Evolutionary conservation across 2,329 filamentous ascomycete genomes (phyloP), one percentile per base, ranked within the genome.

Genomic region (Amylocarpus encephaloides): DNA sequence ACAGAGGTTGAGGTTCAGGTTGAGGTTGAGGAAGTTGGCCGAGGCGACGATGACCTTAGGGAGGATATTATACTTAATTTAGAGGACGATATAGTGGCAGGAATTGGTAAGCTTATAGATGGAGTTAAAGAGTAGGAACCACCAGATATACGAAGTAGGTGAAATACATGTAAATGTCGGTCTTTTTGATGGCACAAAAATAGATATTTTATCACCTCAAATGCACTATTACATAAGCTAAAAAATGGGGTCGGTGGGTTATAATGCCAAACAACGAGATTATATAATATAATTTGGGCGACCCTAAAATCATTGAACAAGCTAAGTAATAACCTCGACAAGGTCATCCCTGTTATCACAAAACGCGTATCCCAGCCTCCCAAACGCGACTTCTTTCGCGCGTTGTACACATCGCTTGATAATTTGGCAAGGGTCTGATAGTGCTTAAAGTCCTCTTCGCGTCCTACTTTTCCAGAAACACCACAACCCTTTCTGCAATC

Each of bases 401-500:
- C 34, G 34, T 36, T 36, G 38, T 16, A 36, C 18, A 18, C 38
- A 40, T 3, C 38, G 19, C 38, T 6, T 40, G 38, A 40, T 18
- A 11, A 5, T 11, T 16, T 16, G 5, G 12, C 12, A 13, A 13
- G 15, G 34, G 10, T 18, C 18, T 5, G 13, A 19, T 16, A 40
- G 38, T 18, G 22, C 19, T 35, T 19, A 40, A 29, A 48, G 39
- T 26, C n/a, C 29, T 11, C 36, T 29, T 33, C 16, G 30, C 39
- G 46, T 44, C 43, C 29, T 40, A 36, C 16, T 46, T 26, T 42
- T 30, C 45, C 46, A n/a, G 19, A 15, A 40, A 43, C 43, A 43
- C n/a, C 18, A 36, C 38, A 6, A 49, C 46, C 29, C 45, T 45
- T 38, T 43, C 46, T 39, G 43, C 43, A 35, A 49, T 52, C 56